Conservation (phyloP, 306 rosid species). For the Nissolia schottii region DNA sequence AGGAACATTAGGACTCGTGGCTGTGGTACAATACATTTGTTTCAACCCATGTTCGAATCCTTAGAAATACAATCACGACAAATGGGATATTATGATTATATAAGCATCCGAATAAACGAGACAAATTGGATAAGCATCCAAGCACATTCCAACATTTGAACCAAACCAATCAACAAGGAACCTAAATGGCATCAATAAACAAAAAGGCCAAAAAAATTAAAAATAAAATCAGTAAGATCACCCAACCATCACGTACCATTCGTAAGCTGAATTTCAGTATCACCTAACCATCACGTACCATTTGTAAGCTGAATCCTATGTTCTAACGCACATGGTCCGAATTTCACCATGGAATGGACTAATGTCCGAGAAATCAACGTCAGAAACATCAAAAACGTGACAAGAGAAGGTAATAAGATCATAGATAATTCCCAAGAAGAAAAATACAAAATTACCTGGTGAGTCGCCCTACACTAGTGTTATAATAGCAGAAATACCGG, state of each 20-base stretch:
- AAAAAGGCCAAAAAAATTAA: background rate
- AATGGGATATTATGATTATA: no score
- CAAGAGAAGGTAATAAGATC: background rate
- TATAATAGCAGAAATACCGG: no score
- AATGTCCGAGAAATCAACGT: background rate
- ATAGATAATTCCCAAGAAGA: background rate
- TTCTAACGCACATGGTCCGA: background rate
- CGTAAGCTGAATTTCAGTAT: background rate
- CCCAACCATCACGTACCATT: conserved; percentile 7
- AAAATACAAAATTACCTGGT: background rate
- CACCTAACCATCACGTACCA: conserved; percentile 7
- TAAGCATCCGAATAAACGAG: background rate
- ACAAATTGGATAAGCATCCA: background rate
- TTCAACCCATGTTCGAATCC: background rate
- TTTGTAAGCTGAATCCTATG: background rate
- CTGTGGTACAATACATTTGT: no score
- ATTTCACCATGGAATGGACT: background rate
- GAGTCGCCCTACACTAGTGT: background rate
- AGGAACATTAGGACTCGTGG: no score
- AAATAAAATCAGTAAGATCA: background rate
- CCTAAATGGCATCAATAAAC: background rate
- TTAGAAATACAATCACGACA: background rate
- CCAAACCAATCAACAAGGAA: background rate
- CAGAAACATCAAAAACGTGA: background rate
- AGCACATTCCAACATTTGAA: background rate